Evolutionary conservation across 2,329 filamentous ascomycete species (phyloP), one percentile per base, ranked within the genome.

Genomic region (Seiridium unicorne): DNA sequence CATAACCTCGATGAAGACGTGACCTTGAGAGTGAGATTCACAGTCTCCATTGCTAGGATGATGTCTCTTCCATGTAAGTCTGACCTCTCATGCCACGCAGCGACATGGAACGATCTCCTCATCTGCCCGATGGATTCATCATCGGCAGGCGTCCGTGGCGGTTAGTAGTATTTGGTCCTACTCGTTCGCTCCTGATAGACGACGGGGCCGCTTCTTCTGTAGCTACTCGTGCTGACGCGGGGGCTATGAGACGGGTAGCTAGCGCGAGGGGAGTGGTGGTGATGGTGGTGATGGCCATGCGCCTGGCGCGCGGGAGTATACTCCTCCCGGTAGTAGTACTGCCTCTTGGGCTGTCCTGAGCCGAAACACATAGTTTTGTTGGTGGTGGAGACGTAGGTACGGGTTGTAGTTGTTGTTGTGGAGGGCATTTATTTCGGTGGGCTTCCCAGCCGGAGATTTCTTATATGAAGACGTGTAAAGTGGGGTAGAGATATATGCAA

Each of bases 301-400:
- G 68, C 68, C 54, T 76, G 74, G 46, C 79, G 74, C 60, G 77
- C 74, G 48, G 82, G 82, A 51, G 81, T 76, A 64, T 80, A 76
- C 65, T 84, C 81, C 73, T 84, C 80, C 69, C 79, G 79, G 70
- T 84, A 83, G 75, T 85, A 85, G 74, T 85, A 83, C 51, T 77
- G 77, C 46, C 76, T 78, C 36, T 69, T 72, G 58, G 79, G 76
- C 61, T 77, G 73, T 4, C 46, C 46, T 58, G 72, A 63, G 51
- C 73, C 69, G 75, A 84, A 83, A 68, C 82, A 85, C 82, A 85
- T 84, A 69, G 55, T 63, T 31, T 38, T 26, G 32, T 51, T 13
- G 31, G 51, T 59, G 42, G 60, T 51, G 51, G 58, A 49, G 44
- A 62, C 51, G 60, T 57, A 54, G 48, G 63, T 60, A 32, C 53